Base-by-base conservation (phyloP, 805 yeast genomes). In the Candida ulmi region DNA sequence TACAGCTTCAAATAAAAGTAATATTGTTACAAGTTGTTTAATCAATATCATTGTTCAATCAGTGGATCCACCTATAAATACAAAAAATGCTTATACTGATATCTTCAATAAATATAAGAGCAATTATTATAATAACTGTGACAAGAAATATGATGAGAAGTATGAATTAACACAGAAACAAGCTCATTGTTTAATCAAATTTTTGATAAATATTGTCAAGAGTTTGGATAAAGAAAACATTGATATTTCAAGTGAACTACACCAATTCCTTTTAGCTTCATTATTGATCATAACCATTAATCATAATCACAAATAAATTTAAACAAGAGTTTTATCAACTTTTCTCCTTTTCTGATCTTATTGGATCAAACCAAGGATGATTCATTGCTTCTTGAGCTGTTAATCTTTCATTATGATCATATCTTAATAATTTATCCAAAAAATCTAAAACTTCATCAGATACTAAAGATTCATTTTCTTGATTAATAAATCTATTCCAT, bases 361-460 rank as follows among this genome's bases (percentile, higher is more conserved):
- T 41, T 28, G 34, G 32, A 43, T 73, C 72, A 62, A 83, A 82
- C 57, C 80, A 83, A 11, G 70, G 68, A 63, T 88, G 96, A 3
- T 60, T 74, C 88, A 87, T 77, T 15, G 96, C 95, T 60, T 88
- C 96, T 59, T 74, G 69, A 2, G 96, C 96, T 5, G 96, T 88
- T 42, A 86, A 69, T 55, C 96, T 76, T 54, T 81, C 85, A 59
- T 83, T 90, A 58, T 88, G 96, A 58, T 88, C 96, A 54, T 86
- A 88, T 42, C 81, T 72, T 53, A 88, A 67, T 44, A 88, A 62
- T 39, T 77, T 72, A 54, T 85, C 95, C 44, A 87, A 69, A 48
- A 88, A 71, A 55, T 84, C 91, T 43, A 83, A 62, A 24, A 77
- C 69, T 37, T 75, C 79, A 2, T 76, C 74, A 33, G 71, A 68